These are phyloP conservation scores for Phoma sp. DNA, from an alignment of 2,329 filamentous ascomycete species.

Conservation along the genomic window DNA sequence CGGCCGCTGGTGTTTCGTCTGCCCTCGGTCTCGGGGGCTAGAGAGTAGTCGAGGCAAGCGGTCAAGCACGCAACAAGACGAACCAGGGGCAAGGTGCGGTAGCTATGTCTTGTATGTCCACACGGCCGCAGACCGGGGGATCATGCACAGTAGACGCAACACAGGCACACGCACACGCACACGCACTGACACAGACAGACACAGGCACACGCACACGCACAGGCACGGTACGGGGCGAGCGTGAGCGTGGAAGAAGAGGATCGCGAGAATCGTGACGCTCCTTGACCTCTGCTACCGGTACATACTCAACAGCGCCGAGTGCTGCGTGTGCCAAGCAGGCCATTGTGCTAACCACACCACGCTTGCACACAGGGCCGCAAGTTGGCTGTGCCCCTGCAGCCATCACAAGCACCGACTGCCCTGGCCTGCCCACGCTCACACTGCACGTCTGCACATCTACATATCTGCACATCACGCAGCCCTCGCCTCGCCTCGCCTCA, in stretches of 20 bases:
- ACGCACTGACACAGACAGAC: neutral
- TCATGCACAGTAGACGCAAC: conserved; percentile 9
- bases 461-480: neutral
- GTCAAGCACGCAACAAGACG: conserved; percentile 17
- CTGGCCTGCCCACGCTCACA: neutral
- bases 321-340: conserved; percentile 4
- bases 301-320: neutral
- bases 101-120: neutral
- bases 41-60: conserved; percentile 15
- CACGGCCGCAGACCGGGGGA: neutral
- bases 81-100: conserved; percentile 2
- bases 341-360: conserved; percentile 3
- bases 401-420: too few relatives aligned
- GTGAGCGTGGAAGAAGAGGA: neutral
- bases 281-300: conserved; percentile 1
- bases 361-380: neutral
- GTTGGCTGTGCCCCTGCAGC: conserved; percentile 9
- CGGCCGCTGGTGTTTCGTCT: conserved; percentile 11
- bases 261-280: conserved; percentile 6
- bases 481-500: neutral
- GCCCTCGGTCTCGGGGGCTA: conserved; percentile 2
- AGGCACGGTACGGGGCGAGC: conserved; percentile 4
- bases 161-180: neutral
- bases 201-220: neutral
- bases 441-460: too few relatives aligned